Evolutionary conservation across 345 rosid genomes (phyloP).

Genomic region (Boechera retrofracta): DNA sequence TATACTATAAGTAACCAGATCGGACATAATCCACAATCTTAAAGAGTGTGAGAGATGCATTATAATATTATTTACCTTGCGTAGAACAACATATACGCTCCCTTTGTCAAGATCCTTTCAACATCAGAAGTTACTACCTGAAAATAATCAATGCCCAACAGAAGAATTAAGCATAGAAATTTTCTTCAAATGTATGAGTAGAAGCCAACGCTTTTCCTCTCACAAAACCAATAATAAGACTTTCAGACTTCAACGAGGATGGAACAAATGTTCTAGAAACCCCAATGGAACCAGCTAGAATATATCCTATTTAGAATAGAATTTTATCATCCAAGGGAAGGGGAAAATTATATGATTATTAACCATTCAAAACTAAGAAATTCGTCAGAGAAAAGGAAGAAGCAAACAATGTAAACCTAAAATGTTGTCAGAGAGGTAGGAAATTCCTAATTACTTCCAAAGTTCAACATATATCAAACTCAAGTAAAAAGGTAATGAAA

Average conservation of each 20-base stretch:
- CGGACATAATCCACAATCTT: background rate
- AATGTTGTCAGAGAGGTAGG: background rate
- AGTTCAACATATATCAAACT: background rate
- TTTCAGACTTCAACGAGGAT: slow-evolving; percentile 16
- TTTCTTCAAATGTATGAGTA: slow-evolving; percentile 1
- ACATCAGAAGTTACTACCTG: slow-evolving; percentile 78
- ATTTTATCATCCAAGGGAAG: background rate
- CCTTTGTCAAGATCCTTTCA: slow-evolving; percentile 67
- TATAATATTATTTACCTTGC: slow-evolving; percentile 61
- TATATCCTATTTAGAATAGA: background rate
- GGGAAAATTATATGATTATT: background rate
- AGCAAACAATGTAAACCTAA: slow-evolving; percentile 15
- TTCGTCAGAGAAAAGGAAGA: background rate
- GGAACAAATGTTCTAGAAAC: slow-evolving; percentile 1
- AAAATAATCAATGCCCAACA: slow-evolving; percentile 31
- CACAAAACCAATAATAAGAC: slow-evolving; percentile 17
- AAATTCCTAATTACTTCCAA: slow-evolving; percentile 11
- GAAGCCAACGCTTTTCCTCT: slow-evolving; percentile 2
- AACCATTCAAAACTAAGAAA: slow-evolving; percentile 3
- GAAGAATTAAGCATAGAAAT: slow-evolving; percentile 1
- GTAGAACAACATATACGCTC: slow-evolving; percentile 92
- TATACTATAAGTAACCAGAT: slow-evolving; percentile 26
- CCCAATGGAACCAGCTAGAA: background rate
- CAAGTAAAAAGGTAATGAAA: background rate
- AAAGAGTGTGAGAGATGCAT: slow-evolving; percentile 16